These are phyloP conservation scores for Cercospora sp. DNA, from an alignment of 2,329 filamentous ascomycete genomes.

Conservation along the genomic window DNA sequence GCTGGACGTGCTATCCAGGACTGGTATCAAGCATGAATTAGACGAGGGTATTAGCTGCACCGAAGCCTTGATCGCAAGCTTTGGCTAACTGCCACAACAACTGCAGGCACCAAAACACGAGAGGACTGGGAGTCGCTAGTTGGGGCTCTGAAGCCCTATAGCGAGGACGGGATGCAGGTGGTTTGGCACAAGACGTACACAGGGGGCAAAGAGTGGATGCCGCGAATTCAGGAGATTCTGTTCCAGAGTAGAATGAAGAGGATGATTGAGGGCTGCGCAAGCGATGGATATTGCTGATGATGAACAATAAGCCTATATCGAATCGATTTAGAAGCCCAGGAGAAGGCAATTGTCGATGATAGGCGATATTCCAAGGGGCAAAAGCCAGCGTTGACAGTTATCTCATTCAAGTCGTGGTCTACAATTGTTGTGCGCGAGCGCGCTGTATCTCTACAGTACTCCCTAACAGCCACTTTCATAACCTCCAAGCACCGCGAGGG, in stretches of 20 bases:
- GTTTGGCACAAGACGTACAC: slow-evolving; percentile 2
- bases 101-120: neutral
- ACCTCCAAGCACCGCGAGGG: neutral
- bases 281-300: neutral
- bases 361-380: neutral
- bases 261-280: neutral
- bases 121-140: neutral
- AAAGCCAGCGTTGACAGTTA: neutral
- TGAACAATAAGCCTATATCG: neutral
- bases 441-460: neutral
- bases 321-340: neutral
- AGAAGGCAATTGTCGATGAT: neutral
- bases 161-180: neutral
- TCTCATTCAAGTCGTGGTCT: neutral
- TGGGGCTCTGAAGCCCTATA: neutral
- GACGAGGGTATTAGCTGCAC: neutral
- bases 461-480: neutral
- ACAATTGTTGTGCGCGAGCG: neutral
- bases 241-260: slow-evolving; percentile 4
- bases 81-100: neutral
- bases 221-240: neutral
- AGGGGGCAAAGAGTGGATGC: neutral
- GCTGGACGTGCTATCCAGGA: neutral
- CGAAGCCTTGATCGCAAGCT: neutral
- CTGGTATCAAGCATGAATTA: neutral